phyloP scores from a whole-genome alignment of 2,329 filamentous ascomycete genomes.

The Cucurbitaria berberidis region DNA sequence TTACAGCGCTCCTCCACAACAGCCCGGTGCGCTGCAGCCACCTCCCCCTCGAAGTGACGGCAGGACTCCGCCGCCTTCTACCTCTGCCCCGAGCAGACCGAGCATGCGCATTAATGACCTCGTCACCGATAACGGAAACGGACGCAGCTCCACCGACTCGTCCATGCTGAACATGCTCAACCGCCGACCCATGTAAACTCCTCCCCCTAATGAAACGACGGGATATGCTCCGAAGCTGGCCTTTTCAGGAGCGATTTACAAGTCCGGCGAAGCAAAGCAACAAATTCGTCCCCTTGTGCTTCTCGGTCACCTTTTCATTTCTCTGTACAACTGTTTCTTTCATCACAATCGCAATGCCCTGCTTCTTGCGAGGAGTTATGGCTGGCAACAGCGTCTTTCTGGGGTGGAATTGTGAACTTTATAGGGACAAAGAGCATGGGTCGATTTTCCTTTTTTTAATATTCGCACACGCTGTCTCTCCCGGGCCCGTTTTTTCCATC shows the following conservation, averaged over 20 bases:
- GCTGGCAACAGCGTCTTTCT: slow-evolving; percentile 28
- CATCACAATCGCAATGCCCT: slow-evolving; percentile 17
- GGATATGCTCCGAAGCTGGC: slow-evolving; percentile 37
- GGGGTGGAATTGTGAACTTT: slow-evolving; percentile 29
- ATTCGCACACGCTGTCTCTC: slow-evolving; percentile 18
- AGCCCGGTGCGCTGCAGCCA: slow-evolving; percentile 42
- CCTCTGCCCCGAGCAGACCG: slow-evolving; percentile 38
- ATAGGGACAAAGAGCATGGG: slow-evolving; percentile 30
- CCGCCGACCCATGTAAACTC: slow-evolving; percentile 46
- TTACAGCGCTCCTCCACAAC: slow-evolving; percentile 37
- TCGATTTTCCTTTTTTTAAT: slow-evolving; percentile 22
- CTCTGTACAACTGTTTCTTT: slow-evolving; percentile 30
- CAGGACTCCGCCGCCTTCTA: slow-evolving; percentile 49
- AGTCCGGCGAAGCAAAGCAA: slow-evolving; percentile 11
- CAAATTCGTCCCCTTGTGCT: slow-evolving; percentile 6
- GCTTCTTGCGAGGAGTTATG: slow-evolving; percentile 21
- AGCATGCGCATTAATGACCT: slow-evolving; percentile 54
- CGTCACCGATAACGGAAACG: slow-evolving; percentile 46
- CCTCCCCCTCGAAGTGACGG: slow-evolving; percentile 47
- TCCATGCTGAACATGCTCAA: slow-evolving; percentile 54
- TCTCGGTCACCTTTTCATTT: slow-evolving; percentile 18
- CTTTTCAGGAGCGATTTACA: slow-evolving; percentile 32
- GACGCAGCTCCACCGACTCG: slow-evolving; percentile 51
- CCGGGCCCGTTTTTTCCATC: slow-evolving; percentile 5
- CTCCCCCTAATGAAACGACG: slow-evolving; percentile 7